Conservation (phyloP, 768 basidiomycete genomes). For the Paxillus involutus region DNA sequence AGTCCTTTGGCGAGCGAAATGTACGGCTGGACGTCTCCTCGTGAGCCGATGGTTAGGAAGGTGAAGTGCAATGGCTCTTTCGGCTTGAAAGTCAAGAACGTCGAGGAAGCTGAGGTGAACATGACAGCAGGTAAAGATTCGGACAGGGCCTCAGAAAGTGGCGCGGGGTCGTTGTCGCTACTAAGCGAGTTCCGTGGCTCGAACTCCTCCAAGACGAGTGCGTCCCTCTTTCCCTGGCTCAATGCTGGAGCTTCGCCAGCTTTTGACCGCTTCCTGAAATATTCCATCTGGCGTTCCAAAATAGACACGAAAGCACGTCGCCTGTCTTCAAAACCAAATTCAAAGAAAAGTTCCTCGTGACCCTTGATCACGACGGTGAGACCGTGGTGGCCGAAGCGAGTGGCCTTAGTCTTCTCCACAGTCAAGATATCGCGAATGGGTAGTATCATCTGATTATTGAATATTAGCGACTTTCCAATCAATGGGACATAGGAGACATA, state of each 20-base stretch:
- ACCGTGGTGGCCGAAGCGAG: constrained; percentile 87
- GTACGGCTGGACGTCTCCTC: constrained; percentile 98
- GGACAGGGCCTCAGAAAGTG: constrained; percentile 54
- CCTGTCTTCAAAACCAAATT: constrained; percentile 81
- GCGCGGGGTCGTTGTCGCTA: constrained; percentile 41
- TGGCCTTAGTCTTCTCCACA: constrained; percentile 81
- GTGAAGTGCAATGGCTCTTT: constrained; percentile 84
- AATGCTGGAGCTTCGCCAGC: constrained; percentile 43
- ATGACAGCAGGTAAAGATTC: constrained; percentile 86
- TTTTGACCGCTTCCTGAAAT: constrained; percentile 50
- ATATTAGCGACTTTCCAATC: constrained; percentile 1
- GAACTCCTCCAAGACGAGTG: constrained; percentile 83
- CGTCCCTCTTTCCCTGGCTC: constrained; percentile 62
- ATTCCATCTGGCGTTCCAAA: constrained; percentile 81
- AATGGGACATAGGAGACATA: constrained; percentile 37
- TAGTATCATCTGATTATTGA: constrained; percentile 77
- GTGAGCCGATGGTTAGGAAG: constrained; percentile 92
- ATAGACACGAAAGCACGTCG: constrained; percentile 75
- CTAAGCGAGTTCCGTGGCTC: constrained; percentile 47
- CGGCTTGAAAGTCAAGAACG: constrained; percentile 96
- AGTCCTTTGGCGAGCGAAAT: constrained; percentile 93
- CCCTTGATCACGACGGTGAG: constrained; percentile 90
- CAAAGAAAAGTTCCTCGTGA: constrained; percentile 97
- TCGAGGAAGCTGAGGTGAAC: constrained; percentile 95
- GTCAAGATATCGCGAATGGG: constrained; percentile 88